phyloP scores from a whole-genome alignment of 306 rosid species.

The Phaseolus lunatus region DNA sequence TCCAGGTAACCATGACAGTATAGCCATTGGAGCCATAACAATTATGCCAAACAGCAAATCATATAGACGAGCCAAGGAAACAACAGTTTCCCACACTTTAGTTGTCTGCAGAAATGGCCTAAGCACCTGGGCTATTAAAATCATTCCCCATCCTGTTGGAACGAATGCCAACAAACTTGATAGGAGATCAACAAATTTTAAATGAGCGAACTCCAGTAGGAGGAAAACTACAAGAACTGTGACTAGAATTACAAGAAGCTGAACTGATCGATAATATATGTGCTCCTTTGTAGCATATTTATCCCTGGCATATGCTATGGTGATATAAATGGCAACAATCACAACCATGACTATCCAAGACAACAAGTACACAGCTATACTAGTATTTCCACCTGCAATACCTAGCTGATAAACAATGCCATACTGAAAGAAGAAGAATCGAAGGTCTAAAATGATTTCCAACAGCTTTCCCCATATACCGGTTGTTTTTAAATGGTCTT shows the following conservation, averaged over 20 bases:
- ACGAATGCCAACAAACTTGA: slow-evolving; percentile 80
- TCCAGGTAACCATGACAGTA: slow-evolving; percentile 94
- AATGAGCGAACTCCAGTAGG: slow-evolving; percentile 63
- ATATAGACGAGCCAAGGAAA: slow-evolving; percentile 84
- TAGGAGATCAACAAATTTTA: slow-evolving; percentile 65
- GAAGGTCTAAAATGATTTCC: slow-evolving; percentile 92
- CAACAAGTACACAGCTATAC: slow-evolving; percentile 82
- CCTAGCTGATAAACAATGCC: slow-evolving; percentile 84
- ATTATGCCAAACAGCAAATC: slow-evolving; percentile 83
- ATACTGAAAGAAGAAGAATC: slow-evolving; percentile 98
- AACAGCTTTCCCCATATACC: slow-evolving; percentile 96
- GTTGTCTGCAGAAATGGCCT: slow-evolving; percentile 90
- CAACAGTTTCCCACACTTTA: slow-evolving; percentile 81
- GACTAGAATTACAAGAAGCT: slow-evolving; percentile 70
- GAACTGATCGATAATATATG: slow-evolving; percentile 81
- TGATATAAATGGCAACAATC: slow-evolving; percentile 70
- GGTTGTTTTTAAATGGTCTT: slow-evolving; percentile 86
- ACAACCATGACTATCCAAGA: slow-evolving; percentile 85
- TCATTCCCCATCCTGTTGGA: slow-evolving; percentile 97
- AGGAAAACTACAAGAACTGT: slow-evolving; percentile 62
- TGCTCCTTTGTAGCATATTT: slow-evolving; percentile 83
- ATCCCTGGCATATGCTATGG: slow-evolving; percentile 72
- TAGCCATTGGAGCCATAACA: slow-evolving; percentile 86
- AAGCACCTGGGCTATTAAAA: slow-evolving; percentile 86
- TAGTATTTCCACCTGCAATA: slow-evolving; percentile 48